Evolutionary conservation across 768 basidiomycete species (phyloP).

Genomic region (Suillus bovinus): DNA sequence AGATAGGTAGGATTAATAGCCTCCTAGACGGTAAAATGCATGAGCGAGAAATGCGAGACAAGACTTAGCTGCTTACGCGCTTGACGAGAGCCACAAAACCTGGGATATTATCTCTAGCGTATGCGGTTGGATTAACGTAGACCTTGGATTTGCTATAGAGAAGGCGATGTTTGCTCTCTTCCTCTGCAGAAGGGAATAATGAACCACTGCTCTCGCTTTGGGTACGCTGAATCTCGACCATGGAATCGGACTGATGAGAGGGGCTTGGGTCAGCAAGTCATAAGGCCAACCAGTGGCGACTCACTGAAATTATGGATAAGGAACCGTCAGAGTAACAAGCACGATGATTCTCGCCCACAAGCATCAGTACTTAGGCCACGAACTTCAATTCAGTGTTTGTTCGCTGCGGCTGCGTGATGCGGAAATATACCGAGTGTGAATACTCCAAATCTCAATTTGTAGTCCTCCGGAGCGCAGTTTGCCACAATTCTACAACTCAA

Average conservation of each 20-base stretch:
- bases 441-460: neutral
- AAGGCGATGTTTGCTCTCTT: constrained; percentile 67
- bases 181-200: constrained; percentile 32
- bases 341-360: constrained; percentile 19
- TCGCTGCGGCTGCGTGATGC: constrained; percentile 13
- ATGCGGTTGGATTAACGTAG: constrained; percentile 92
- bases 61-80: constrained; percentile 52
- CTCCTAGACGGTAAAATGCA: constrained; percentile 48
- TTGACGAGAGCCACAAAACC: constrained; percentile 94
- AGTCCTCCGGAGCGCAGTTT: constrained; percentile 16
- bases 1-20: constrained; percentile 74
- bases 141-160: constrained; percentile 94
- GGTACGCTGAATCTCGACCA: constrained; percentile 73
- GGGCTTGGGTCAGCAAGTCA: constrained; percentile 10
- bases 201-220: constrained; percentile 14
- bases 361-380: constrained; percentile 16
- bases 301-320: constrained; percentile 50
- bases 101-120: constrained; percentile 89
- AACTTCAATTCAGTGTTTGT: constrained; percentile 5
- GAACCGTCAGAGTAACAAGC: constrained; percentile 44
- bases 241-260: constrained; percentile 47
- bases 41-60: constrained; percentile 12
- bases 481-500: constrained; percentile 16
- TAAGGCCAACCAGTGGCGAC: constrained; percentile 24
- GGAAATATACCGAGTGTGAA: constrained; percentile 6